Conservation (phyloP, 345 rosid genomes). For the Acer negundo region DNA sequence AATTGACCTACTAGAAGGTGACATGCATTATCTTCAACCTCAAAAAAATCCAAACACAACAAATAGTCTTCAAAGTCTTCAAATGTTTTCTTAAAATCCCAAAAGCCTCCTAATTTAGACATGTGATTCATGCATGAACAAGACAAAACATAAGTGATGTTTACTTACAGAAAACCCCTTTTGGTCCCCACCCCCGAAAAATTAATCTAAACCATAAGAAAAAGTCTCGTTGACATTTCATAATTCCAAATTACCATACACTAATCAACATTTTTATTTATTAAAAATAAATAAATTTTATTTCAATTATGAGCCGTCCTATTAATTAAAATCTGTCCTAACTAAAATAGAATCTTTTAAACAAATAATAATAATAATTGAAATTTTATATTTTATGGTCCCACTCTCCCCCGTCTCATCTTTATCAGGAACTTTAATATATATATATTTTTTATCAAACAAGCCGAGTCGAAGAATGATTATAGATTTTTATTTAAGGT, state of each 20-base stretch:
- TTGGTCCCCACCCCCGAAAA: slow-evolving; percentile 1
- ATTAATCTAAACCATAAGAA: background rate
- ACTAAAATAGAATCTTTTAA: background rate
- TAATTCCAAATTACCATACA: background rate
- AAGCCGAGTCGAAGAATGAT: background rate
- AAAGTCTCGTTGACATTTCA: slow-evolving; percentile 4
- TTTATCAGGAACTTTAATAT: background rate
- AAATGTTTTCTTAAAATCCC: background rate
- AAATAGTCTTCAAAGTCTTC: background rate
- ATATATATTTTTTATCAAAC: background rate
- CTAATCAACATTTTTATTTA: too few species aligned
- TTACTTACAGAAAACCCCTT: background rate
- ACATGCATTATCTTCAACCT: background rate
- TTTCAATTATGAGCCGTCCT: background rate
- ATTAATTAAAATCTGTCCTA: background rate
- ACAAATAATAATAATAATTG: too few species aligned
- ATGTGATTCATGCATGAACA: slow-evolving; percentile 7
- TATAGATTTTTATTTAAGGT: background rate
- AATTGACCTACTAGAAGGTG: background rate
- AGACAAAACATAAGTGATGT: background rate
- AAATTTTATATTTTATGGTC: slow-evolving; percentile 3
- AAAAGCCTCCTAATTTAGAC: slow-evolving; percentile 6
- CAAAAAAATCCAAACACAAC: background rate
- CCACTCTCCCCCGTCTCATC: background rate
- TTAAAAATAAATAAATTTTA: background rate